phyloP scores from a whole-genome alignment of 78 protist genomes.

The Dictyostelium discoideum region dicty_2.7 NC_007089.4:6196501-6197000 shows the following conservation, averaged over 20 bases:
- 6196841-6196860: slow-evolving; percentile 55
- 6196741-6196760: slow-evolving; percentile 2
- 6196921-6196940: slow-evolving; percentile 51
- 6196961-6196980: slow-evolving; percentile 40
- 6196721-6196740: slow-evolving; percentile 30
- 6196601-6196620: background rate
- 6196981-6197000: slow-evolving; percentile 52
- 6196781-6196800: slow-evolving; percentile 7
- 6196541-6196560: slow-evolving; percentile 7
- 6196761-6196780: slow-evolving; percentile 8
- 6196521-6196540: background rate
- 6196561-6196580: background rate
- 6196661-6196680: background rate
- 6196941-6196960: slow-evolving; percentile 63
- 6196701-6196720: background rate
- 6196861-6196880: slow-evolving; percentile 45
- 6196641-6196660: slow-evolving; percentile 20
- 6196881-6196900: slow-evolving; percentile 24
- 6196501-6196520: background rate
- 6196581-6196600: background rate
- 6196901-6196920: slow-evolving; percentile 62
- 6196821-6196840: slow-evolving; percentile 44
- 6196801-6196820: background rate
- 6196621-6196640: background rate
- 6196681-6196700: slow-evolving; percentile 20